Conservation (phyloP, 2,329 filamentous ascomycete genomes). For the Capronia epimyces region DNA sequence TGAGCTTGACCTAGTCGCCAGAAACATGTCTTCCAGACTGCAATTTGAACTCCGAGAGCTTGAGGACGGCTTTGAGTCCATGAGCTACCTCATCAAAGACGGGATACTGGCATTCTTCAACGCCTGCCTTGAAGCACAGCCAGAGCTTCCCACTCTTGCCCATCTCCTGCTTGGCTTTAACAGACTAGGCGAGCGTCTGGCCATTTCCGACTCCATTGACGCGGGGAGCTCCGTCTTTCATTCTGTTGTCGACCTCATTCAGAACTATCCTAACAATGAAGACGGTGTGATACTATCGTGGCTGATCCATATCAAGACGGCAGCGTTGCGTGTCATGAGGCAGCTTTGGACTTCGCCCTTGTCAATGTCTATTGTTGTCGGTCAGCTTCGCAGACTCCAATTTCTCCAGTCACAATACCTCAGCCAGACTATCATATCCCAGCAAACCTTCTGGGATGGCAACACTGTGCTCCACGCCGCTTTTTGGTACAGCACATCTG, state of each 20-base stretch:
- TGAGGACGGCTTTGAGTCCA: constrained; percentile 62
- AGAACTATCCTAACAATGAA: constrained; percentile 62
- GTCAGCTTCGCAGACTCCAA: constrained; percentile 72
- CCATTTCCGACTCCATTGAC: constrained; percentile 57
- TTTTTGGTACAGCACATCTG: constrained; percentile 65
- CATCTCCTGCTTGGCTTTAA: constrained; percentile 86
- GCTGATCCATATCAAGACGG: constrained; percentile 64
- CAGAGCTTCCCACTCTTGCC: constrained; percentile 76
- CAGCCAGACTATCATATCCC: constrained; percentile 64
- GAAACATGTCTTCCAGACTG: constrained; percentile 65
- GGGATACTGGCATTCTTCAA: constrained; percentile 82
- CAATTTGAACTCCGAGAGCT: constrained; percentile 62
- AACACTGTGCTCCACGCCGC: constrained; percentile 54
- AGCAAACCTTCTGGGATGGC: constrained; percentile 69
- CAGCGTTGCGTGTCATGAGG: constrained; percentile 66
- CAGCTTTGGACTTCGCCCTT: constrained; percentile 79
- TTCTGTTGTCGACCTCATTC: constrained; percentile 64
- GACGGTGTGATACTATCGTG: constrained; percentile 59
- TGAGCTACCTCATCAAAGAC: constrained; percentile 74
- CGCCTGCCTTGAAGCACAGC: constrained; percentile 67
- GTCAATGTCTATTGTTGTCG: constrained; percentile 67
- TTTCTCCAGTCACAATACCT: constrained; percentile 73
- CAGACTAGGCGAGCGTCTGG: constrained; percentile 56
- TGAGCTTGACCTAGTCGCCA: constrained; percentile 63
- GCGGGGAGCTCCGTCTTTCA: constrained; percentile 75